These are phyloP conservation scores for Aphanomyces euteiches DNA, from an alignment of 352 stramenopile genomes.

Conservation along the genomic window DNA sequence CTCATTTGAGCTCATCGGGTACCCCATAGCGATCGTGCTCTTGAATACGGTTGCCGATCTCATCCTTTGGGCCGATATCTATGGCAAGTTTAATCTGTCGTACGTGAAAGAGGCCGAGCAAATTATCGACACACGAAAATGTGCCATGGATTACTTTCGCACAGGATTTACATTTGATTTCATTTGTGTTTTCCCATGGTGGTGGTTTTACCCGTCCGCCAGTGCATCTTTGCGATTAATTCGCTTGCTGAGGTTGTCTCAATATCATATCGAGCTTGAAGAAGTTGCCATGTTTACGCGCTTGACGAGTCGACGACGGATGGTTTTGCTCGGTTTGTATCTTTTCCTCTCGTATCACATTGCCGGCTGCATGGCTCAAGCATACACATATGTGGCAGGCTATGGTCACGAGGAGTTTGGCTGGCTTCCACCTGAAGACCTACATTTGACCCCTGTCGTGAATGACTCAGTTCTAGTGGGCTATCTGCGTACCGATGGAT, in stretches of 20 bases:
- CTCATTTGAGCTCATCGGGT: conserved; percentile 4
- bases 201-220: not conserved
- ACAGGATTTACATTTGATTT: conserved; percentile 1
- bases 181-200: conserved; percentile 6
- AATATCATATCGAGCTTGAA: conserved; percentile 2
- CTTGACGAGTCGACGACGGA: not conserved
- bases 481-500: not conserved
- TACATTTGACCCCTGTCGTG: not conserved
- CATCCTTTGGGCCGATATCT: conserved; percentile 1
- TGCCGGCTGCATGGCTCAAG: conserved; percentile 5
- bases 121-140: conserved; percentile 3
- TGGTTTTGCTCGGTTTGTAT: not conserved
- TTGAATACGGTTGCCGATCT: conserved; percentile 2
- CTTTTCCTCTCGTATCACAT: conserved; percentile 11
- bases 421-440: not conserved
- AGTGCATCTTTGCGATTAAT: not conserved
- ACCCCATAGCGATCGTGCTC: not conserved
- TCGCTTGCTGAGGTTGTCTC: not conserved
- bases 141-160: not conserved
- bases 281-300: not conserved
- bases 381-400: not conserved
- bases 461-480: not conserved
- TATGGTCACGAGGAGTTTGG: not conserved
- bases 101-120: conserved; percentile 9
- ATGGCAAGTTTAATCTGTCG: conserved; percentile 15